Conservation (phyloP, 2,329 filamentous ascomycete genomes). For the Claviceps paspali region DNA sequence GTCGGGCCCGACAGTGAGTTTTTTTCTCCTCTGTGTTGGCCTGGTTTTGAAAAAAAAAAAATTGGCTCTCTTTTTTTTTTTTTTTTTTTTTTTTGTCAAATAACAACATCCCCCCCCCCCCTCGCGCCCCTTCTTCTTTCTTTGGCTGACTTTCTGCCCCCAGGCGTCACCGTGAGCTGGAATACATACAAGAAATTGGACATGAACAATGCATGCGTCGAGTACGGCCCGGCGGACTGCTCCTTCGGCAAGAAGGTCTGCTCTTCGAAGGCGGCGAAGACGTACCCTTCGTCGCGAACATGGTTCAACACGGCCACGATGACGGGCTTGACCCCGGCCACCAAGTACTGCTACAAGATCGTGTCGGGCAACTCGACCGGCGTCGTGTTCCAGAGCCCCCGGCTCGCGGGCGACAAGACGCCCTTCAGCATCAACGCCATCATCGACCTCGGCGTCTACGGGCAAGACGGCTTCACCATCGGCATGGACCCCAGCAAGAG, state of each 20-base stretch:
- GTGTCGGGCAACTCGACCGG: slow-evolving; percentile 38
- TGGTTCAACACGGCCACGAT: slow-evolving; percentile 34
- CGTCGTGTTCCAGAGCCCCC: slow-evolving; percentile 37
- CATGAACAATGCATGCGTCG: slow-evolving; percentile 31
- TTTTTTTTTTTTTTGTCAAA: not conserved
- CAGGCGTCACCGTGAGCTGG: slow-evolving; percentile 39
- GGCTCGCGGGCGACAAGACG: slow-evolving; percentile 35
- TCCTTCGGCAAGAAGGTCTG: slow-evolving; percentile 26
- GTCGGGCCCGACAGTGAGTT: slow-evolving; percentile 30
- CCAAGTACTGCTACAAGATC: slow-evolving; percentile 46
- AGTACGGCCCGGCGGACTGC: slow-evolving; percentile 30
- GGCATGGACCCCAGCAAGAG: slow-evolving; percentile 27
- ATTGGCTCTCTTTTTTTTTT: not conserved
- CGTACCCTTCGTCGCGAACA: slow-evolving; percentile 39
- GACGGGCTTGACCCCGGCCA: slow-evolving; percentile 29
- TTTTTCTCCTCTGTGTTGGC: too few species aligned
- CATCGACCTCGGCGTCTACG: slow-evolving; percentile 34
- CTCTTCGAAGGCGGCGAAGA: slow-evolving; percentile 26
- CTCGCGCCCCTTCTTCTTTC: too few species aligned
- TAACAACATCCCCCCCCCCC: too few species aligned
- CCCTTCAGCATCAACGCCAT: slow-evolving; percentile 36
- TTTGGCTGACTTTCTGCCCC: not conserved
- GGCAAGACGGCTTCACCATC: slow-evolving; percentile 18
- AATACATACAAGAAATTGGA: slow-evolving; percentile 36
- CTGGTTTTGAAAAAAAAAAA: too few species aligned